phyloP scores from a whole-genome alignment of 441 rosid species.

The Euphorbia celastroides region DNA sequence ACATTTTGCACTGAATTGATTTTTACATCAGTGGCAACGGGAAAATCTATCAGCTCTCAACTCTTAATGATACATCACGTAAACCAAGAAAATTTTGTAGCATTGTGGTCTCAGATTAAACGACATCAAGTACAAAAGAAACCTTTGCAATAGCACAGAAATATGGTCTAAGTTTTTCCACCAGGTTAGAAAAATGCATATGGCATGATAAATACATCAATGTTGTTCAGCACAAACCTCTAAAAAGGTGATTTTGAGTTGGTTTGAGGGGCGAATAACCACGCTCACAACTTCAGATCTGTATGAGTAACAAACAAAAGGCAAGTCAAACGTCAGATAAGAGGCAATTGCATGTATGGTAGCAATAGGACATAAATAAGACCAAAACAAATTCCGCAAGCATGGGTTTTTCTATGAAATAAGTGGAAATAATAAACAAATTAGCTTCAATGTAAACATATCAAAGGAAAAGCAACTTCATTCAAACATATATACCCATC shows the following conservation, averaged over 20 bases:
- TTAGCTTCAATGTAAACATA: background rate
- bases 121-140: background rate
- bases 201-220: background rate
- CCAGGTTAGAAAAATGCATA: background rate
- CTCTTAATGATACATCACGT: background rate
- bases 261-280: slow-evolving; percentile 67
- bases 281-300: slow-evolving; percentile 84
- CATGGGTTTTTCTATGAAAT: background rate
- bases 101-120: no score
- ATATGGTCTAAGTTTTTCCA: background rate
- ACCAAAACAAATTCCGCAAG: background rate
- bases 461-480: slow-evolving; percentile 4
- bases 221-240: slow-evolving; percentile 51
- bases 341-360: background rate
- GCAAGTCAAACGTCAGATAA: background rate
- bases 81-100: background rate
- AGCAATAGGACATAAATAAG: background rate
- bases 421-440: background rate
- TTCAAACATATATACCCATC: slow-evolving; percentile 55
- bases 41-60: background rate
- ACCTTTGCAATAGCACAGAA: background rate
- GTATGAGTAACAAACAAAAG: slow-evolving; percentile 18
- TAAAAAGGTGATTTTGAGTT: slow-evolving; percentile 88
- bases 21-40: background rate
- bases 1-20: background rate